Conservation (phyloP, 1,139 yeast species). For the Geotrichum histeridarum region DNA sequence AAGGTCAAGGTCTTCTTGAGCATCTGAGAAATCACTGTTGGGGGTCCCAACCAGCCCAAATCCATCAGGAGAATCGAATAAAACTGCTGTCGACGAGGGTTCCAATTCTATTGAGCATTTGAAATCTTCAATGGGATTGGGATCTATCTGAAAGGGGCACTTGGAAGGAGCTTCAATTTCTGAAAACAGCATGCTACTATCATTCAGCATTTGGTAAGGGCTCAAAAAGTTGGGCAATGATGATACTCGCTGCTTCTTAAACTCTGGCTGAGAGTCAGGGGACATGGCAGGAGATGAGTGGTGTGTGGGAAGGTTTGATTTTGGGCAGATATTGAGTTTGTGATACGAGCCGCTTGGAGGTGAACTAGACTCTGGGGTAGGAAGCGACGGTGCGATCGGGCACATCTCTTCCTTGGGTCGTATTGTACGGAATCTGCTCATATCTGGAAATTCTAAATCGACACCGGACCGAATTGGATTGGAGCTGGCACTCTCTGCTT, state of each 20-base stretch:
- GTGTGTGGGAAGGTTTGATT: background rate
- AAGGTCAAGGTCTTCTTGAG: background rate
- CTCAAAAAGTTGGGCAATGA: conserved; percentile 1
- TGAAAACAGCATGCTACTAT: background rate
- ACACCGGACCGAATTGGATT: background rate
- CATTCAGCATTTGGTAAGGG: conserved; percentile 5
- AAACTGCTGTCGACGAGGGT: background rate
- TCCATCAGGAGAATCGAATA: conserved; percentile 10
- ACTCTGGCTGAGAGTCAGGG: conserved; percentile 6
- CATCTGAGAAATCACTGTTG: background rate
- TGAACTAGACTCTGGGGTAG: conserved; percentile 2
- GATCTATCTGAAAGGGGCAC: background rate
- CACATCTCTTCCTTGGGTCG: conserved; percentile 7
- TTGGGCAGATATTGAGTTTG: background rate
- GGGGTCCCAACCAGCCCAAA: background rate
- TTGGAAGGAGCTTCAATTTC: conserved; percentile 10
- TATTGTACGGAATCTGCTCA: conserved; percentile 16
- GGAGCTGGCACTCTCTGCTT: background rate
- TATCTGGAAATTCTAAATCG: conserved; percentile 15
- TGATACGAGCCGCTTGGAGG: background rate
- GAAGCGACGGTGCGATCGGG: background rate
- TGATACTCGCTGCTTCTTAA: conserved; percentile 6
- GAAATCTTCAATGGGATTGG: background rate
- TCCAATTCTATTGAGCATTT: conserved; percentile 10
- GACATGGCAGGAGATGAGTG: conserved; percentile 6